Evolutionary conservation across 73 alveolate genomes (phyloP).

Genomic region (Paraurostyla sp.): DNA sequence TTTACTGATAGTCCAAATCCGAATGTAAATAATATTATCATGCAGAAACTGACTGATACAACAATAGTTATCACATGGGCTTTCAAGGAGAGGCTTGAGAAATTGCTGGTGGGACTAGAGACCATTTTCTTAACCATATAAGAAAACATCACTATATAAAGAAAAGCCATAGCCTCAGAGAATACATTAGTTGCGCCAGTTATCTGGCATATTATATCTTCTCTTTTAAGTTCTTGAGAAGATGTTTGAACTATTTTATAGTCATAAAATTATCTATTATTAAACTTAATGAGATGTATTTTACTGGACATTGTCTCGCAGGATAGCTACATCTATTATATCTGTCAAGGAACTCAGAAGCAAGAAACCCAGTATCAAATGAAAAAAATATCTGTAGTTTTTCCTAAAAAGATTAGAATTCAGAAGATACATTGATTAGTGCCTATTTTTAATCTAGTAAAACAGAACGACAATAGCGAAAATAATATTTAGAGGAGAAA

Average conservation of each 20-base stretch:
- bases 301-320: slow-evolving; percentile 30
- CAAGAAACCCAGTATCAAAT: not conserved
- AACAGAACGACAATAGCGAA: not conserved
- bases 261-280: not conserved
- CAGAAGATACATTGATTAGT: not conserved
- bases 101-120: slow-evolving; percentile 26
- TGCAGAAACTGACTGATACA: not conserved
- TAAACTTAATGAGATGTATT: not conserved
- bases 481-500: not conserved
- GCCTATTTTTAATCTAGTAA: not conserved
- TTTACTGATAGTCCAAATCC: slow-evolving; percentile 43
- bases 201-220: slow-evolving; percentile 5
- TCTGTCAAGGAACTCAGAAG: not conserved
- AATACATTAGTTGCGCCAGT: slow-evolving; percentile 5
- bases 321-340: not conserved
- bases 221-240: not conserved
- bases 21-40: not conserved
- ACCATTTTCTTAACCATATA: slow-evolving; percentile 48
- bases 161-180: not conserved
- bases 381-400: slow-evolving; percentile 51
- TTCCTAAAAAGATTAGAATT: not conserved
- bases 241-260: not conserved
- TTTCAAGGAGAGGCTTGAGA: not conserved
- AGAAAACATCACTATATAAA: slow-evolving; percentile 3
- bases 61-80: not conserved